Conservation (phyloP, 2,329 filamentous ascomycete species). For the Aspergillus unguis region DNA sequence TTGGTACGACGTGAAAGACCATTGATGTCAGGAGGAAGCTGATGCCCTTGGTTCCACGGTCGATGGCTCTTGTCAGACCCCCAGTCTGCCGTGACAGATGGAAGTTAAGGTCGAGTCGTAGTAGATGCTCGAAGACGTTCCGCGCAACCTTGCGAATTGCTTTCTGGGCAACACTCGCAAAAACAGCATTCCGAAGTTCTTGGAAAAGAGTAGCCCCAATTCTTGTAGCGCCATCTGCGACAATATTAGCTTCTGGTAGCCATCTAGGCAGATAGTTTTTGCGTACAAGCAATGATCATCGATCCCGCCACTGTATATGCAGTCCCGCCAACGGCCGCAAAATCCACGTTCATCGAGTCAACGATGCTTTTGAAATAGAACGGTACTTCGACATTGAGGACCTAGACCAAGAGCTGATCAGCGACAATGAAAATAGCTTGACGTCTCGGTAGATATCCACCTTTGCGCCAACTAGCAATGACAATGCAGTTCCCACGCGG, state of each 20-base stretch:
- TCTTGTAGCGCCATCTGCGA: constrained; percentile 71
- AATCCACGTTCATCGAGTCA: constrained; percentile 95
- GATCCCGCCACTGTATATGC: constrained; percentile 84
- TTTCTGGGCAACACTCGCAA: constrained; percentile 94
- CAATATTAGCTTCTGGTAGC: constrained; percentile 13
- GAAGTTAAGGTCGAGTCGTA: constrained; percentile 87
- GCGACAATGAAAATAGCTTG: constrained; percentile 1
- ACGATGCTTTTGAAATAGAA: constrained; percentile 99
- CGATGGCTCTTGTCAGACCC: constrained; percentile 87
- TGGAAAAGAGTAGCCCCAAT: constrained; percentile 88
- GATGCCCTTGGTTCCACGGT: constrained; percentile 96
- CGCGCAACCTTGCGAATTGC: constrained; percentile 87
- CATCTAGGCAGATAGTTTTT: not conserved
- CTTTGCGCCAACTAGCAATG: constrained; percentile 82
- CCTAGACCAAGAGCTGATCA: constrained; percentile 35
- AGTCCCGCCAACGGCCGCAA: constrained; percentile 79
- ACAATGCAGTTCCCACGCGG: constrained; percentile 80
- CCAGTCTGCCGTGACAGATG: constrained; percentile 93
- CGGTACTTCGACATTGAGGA: constrained; percentile 94
- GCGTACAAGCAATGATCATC: constrained; percentile 82
- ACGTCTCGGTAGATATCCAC: constrained; percentile 36
- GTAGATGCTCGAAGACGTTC: constrained; percentile 87
- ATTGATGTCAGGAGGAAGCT: constrained; percentile 96
- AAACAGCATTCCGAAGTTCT: constrained; percentile 91
- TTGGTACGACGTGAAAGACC: constrained; percentile 96